Evolutionary conservation across 352 stramenopile genomes (phyloP), one percentile per base, ranked within the genome.

Genomic region (Chrysophaeum taylorii): DNA sequence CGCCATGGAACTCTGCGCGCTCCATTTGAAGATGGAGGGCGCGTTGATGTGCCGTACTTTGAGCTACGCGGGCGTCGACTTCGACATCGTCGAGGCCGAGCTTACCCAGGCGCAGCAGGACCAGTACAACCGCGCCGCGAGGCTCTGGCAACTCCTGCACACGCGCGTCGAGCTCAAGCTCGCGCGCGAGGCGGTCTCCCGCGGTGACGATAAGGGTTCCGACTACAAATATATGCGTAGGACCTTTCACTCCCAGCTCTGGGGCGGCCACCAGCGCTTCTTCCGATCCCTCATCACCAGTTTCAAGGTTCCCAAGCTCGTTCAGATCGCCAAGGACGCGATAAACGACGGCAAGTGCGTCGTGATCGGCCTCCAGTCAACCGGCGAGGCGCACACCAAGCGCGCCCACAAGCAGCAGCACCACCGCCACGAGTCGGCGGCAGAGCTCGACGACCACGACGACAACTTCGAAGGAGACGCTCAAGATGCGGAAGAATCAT

Each of bases 341-440:
- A 75, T 91, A 0, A 67, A 77, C 61, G 35, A 79, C 0, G 80
- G 79, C 45, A 72, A 84, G 66, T 81, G 73, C 60, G 79, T 87
- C 38, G 77, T 91, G 2, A 86, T 91, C 69, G 85, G 85, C 39
- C 74, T 91, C 21, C 85, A 90, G 75, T 80, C 77, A 7, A 90
- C 83, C 27, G 82, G 83, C 64, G 79, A 88, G 62, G 78, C 81
- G 15, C 70, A 72, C n/a, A 80, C 82, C 68, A 73, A 86, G 62
- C 74, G 63, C 25, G 62, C 73, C 25, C 69, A 82, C 62, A 73
- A 75, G 35, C 23, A 57, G 21, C 37, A 81, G 36, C 43, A 35
- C 27, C 52, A 15, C 75, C 54, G 52, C 15, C 42, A 64, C 52
- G 23, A 62, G 38, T 66, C 37, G 41, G 72, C 64, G 18, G 60